A percentile compares a stretch with the other conserved stretches of the same genome.
Evolutionary conservation across 148 eudicot genomes (phyloP).

Genomic region (Cornus suecica): DNA sequence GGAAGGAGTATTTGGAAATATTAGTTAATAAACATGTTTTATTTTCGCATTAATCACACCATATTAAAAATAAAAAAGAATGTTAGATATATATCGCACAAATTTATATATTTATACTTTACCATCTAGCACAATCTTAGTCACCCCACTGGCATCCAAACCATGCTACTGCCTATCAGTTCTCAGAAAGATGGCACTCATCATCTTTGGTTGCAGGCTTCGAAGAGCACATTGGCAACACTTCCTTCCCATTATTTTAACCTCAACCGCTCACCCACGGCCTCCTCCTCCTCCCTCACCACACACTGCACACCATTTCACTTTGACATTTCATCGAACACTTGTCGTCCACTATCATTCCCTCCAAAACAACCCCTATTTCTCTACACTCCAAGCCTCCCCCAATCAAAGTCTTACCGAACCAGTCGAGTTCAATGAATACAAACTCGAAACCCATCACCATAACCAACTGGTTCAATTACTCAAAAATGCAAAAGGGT

Average conservation of each 20-base stretch:
- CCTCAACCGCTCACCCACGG: conserved; percentile 7
- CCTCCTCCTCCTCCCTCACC: background rate
- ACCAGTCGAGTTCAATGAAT: conserved; percentile 32
- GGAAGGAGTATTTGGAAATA: no score
- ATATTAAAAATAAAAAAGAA: no score
- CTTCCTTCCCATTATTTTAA: conserved; percentile 6
- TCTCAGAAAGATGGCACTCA: conserved; percentile 15
- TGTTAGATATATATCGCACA: no score
- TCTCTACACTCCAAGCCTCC: conserved; percentile 18
- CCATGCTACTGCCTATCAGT: background rate
- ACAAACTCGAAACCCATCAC: conserved; percentile 6
- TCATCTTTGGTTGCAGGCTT: conserved; percentile 20
- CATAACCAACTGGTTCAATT: conserved; percentile 28
- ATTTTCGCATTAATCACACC: no score
- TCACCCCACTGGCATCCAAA: background rate
- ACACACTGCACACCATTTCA: conserved; percentile 15
- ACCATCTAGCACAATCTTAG: background rate
- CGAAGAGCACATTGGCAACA: conserved; percentile 6
- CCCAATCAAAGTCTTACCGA: conserved; percentile 15
- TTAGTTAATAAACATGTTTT: no score
- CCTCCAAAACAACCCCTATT: conserved; percentile 4
- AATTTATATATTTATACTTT: no score
- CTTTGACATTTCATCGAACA: conserved; percentile 70
- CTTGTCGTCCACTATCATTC: conserved; percentile 12
- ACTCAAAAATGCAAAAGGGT: conserved; percentile 31